Evolutionary conservation across 768 basidiomycete species (phyloP), one percentile per base, ranked within the genome.

Genomic region (Coprinopsis strossmayeri): DNA sequence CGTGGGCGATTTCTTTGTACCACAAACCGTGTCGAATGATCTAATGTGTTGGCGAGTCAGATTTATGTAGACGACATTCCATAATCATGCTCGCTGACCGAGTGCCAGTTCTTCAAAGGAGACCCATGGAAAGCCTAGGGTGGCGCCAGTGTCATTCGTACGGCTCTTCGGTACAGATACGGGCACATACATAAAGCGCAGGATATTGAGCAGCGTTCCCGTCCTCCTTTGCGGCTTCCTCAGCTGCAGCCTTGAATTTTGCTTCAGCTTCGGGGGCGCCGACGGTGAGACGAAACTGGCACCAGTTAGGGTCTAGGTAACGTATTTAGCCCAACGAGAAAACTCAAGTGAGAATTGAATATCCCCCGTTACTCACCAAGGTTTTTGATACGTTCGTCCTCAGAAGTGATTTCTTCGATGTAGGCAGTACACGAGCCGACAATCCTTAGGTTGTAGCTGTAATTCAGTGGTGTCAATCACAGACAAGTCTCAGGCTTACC

Each of bases 11-110:
- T 0, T 60, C 60, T 59, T 76, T 78, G 61, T 68, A 80, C 80
- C 83, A 85, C 5, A 87, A 66, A 1, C 85, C 85, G 58, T 86
- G 80, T 13, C 84, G 76, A 40, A 88, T 78, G 49, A 86, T 84
- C 82, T 84, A 50, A 17, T 15, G 17, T 12, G 5, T 0, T 27
- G 43, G 18, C 42, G 12, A 25, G 24, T 13, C 20, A 7, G n/a
- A 25, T 23, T 5, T 26, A 11, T 24, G 9, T 18, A 42, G 40
- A 11, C n/a, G 46, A 18, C 18, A 18, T 32, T 34, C 11, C 25
- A 34, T 18, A 45, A n/a, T 46, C 50, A 49, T 27, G n/a, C 28
- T 18, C 13, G 46, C 71, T 25, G 61, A 82, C 83, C 21, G 82
- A 82, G 59, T 86, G 84, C 84, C 83, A 87, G 52, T 87, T 87